Evolutionary conservation across 495 filamentous ascomycete genomes (phyloP), one percentile per base, ranked within the genome.

Genomic region (Podospora conica): DNA sequence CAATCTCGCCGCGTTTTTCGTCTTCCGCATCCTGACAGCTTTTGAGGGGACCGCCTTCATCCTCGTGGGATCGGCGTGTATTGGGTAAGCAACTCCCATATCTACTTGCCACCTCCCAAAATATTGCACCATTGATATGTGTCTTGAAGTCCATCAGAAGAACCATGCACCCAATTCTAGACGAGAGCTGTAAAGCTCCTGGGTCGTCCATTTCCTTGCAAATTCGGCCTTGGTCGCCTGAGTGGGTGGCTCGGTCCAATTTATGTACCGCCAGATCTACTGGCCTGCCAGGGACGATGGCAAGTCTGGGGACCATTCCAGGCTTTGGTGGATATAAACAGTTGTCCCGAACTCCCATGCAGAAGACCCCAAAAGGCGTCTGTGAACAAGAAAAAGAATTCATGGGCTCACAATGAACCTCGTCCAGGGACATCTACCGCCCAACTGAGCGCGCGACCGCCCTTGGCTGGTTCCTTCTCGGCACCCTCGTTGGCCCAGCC

Each of bases 401-500:
- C 3, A 31, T 31, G 1, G n/a, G n/a, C 40, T 48, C 40, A 48
- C 40, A n/a, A n/a, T 3, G 2, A 78, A 90, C 55, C 82, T 86
- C 2, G 81, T 90, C 55, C 60, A 85, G 85, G 25, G 86, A 89
- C 69, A 82, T 89, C 40, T 88, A 87, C 69, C 83, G 82, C 11
- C 86, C 86, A 2, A 86, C 85, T 18, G 85, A 89, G 65, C 82
- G 89, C 31, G 89, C 84, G 18, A 90, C 87, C 23, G 88, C 87
- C 4, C 79, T 89, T 27, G 86, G 87, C 20, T 91, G 85, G 86
- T 90, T 90, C 69, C 74, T 90, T 11, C 85, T 82, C 0, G 89
- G 88, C 5, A 89, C 88, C 10, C 76, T 91, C 1, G 85, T 90
- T 61, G 89, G 89, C 1, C 89, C 90, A 23, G 88, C 88, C 22